Evolutionary conservation across 2,329 filamentous ascomycete genomes (phyloP).

Genomic region (Venturiaceae sp.): DNA sequence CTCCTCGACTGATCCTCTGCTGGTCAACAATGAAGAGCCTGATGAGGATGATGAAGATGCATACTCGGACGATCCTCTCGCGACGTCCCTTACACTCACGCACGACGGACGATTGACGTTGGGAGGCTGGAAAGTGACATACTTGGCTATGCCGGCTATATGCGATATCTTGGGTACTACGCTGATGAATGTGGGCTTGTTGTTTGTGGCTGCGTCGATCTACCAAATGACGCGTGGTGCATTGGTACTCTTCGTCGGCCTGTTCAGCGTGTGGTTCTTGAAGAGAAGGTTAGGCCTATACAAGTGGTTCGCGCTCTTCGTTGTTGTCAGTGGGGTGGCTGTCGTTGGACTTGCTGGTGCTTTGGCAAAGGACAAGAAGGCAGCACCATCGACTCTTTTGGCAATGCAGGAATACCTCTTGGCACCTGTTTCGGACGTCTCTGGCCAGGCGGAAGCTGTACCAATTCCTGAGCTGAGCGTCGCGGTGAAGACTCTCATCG

Average conservation of each 20-base stretch:
- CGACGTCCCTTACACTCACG: background rate
- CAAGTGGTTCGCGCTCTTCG: conserved; percentile 82
- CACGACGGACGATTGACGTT: conserved; percentile 48
- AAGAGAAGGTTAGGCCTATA: conserved; percentile 70
- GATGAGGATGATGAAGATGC: conserved; percentile 30
- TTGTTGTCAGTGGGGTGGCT: conserved; percentile 81
- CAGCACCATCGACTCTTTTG: conserved; percentile 15
- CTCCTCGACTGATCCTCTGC: conserved; percentile 4
- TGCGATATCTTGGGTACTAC: conserved; percentile 95
- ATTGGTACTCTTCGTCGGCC: conserved; percentile 85
- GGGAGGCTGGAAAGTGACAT: conserved; percentile 57
- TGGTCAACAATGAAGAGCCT: conserved; percentile 3
- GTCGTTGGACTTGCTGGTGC: conserved; percentile 84
- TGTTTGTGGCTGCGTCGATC: conserved; percentile 91
- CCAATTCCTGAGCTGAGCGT: conserved; percentile 38
- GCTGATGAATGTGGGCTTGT: conserved; percentile 89
- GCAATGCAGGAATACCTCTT: background rate
- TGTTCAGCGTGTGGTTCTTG: conserved; percentile 90
- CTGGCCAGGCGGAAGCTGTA: conserved; percentile 30
- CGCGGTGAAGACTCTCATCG: conserved; percentile 63
- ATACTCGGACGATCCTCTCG: conserved; percentile 35
- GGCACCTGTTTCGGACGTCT: conserved; percentile 12
- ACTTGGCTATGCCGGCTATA: conserved; percentile 77
- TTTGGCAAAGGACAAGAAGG: conserved; percentile 60
- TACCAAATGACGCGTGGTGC: conserved; percentile 98